These are phyloP conservation scores for Mycogone perniciosa DNA, from an alignment of 2,329 filamentous ascomycete genomes.

Conservation along the genomic window DNA sequence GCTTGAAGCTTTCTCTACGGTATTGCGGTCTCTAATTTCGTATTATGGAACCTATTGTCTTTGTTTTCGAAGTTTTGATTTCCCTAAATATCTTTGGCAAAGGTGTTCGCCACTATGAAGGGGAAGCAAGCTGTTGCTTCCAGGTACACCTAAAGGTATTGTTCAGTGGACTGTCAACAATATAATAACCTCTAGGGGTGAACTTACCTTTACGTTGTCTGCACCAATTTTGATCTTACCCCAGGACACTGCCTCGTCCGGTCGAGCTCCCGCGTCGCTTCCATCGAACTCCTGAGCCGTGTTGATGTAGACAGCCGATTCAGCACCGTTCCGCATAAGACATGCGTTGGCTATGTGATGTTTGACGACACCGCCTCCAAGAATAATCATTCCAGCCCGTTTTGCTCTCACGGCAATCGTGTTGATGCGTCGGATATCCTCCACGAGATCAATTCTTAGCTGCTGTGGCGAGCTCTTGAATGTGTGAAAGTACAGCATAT, in stretches of 20 bases:
- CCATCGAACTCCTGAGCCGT: constrained; percentile 97
- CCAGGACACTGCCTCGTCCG: constrained; percentile 97
- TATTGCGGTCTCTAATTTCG: too few relatives aligned
- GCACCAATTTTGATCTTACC: constrained; percentile 92
- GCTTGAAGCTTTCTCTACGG: too few relatives aligned
- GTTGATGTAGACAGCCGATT: constrained; percentile 96
- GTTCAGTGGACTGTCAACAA: background rate
- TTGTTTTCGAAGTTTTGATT: background rate
- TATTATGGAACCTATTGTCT: too few relatives aligned
- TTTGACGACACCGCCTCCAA: constrained; percentile 93
- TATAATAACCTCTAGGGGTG: background rate
- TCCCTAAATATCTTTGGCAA: constrained; percentile 46
- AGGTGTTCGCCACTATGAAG: constrained; percentile 61
- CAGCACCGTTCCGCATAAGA: constrained; percentile 94
- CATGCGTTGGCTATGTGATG: constrained; percentile 98
- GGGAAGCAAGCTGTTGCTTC: constrained; percentile 61
- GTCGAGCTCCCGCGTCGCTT: constrained; percentile 88
- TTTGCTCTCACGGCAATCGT: constrained; percentile 83
- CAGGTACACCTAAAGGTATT: constrained; percentile 47
- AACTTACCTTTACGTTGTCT: constrained; percentile 75
- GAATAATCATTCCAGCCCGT: constrained; percentile 86
- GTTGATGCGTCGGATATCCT: constrained; percentile 90
- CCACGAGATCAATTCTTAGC: constrained; percentile 82
- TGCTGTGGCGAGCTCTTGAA: constrained; percentile 81
- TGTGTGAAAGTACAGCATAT: constrained; percentile 98